Conservation (phyloP, 164 flowering plant species). For the Macadamia tetraphylla region DNA sequence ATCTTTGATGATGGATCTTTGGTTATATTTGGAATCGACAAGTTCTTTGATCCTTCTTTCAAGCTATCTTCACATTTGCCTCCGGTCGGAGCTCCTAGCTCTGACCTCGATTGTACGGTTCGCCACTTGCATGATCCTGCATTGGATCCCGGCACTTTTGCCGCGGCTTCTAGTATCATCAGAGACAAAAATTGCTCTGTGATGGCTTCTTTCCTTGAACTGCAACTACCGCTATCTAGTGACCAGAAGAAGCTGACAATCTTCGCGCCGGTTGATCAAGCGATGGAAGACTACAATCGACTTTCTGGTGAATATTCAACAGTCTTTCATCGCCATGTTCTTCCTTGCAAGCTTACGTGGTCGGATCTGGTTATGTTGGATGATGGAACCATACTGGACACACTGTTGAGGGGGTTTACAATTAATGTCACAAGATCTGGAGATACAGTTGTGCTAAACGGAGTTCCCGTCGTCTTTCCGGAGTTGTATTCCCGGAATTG, state of each 20-base stretch:
- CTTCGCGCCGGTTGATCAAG: slow-evolving; percentile 59
- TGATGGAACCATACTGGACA: slow-evolving; percentile 28
- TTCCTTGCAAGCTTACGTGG: slow-evolving; percentile 50
- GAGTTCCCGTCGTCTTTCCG: slow-evolving; percentile 26
- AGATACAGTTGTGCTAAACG: slow-evolving; percentile 35
- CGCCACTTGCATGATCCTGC: background rate
- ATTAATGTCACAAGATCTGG: slow-evolving; percentile 31
- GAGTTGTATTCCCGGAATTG: slow-evolving; percentile 34
- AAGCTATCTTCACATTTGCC: slow-evolving; percentile 3
- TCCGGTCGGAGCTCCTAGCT: slow-evolving; percentile 7
- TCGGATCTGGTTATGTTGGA: slow-evolving; percentile 29
- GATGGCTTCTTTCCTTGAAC: slow-evolving; percentile 52
- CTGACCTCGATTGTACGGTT: slow-evolving; percentile 1
- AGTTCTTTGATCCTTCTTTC: slow-evolving; percentile 36
- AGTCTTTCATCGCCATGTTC: slow-evolving; percentile 37
- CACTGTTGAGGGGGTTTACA: slow-evolving; percentile 37
- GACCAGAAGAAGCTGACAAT: slow-evolving; percentile 33
- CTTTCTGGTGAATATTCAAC: slow-evolving; percentile 21
- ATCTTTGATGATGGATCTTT: slow-evolving; percentile 38
- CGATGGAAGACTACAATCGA: slow-evolving; percentile 18
- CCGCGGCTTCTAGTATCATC: slow-evolving; percentile 21
- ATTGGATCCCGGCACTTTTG: slow-evolving; percentile 7
- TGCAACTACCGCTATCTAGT: slow-evolving; percentile 32
- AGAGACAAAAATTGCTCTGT: slow-evolving; percentile 38
- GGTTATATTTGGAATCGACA: slow-evolving; percentile 31